These are phyloP conservation scores for Cerrena zonata DNA, from an alignment of 1,284 basidiomycete species.

Conservation along the genomic window DNA sequence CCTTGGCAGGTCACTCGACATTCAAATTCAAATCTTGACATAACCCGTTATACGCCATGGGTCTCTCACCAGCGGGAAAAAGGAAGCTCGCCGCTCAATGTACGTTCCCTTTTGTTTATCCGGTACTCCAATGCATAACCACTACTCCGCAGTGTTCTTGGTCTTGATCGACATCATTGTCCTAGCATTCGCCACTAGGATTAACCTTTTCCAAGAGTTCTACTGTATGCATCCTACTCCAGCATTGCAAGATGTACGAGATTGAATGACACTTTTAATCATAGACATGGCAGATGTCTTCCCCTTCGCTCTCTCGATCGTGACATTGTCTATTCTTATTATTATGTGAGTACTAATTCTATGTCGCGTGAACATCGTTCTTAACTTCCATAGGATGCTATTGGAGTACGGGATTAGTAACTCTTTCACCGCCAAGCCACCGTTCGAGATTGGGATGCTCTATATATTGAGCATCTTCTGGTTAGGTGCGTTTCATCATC, in stretches of 20 bases:
- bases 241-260: not conserved
- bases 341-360: constrained; percentile 29
- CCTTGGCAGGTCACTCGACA: not conserved
- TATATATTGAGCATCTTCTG: constrained; percentile 45
- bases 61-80: constrained; percentile 1
- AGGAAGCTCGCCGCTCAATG: constrained; percentile 3
- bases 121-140: not conserved
- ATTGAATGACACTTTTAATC: not conserved
- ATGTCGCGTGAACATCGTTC: not conserved
- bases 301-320: constrained; percentile 51
- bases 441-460: constrained; percentile 43
- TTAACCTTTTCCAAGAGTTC: constrained; percentile 54
- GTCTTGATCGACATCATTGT: constrained; percentile 44
- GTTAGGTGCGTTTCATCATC: constrained; percentile 37
- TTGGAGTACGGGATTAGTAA: constrained; percentile 38
- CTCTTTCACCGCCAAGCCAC: constrained; percentile 40
- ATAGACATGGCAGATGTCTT: constrained; percentile 53
- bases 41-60: not conserved
- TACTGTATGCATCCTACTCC: constrained; percentile 41
- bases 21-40: not conserved
- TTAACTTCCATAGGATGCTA: constrained; percentile 32
- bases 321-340: constrained; percentile 40
- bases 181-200: constrained; percentile 46
- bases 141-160: constrained; percentile 31
- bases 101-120: not conserved